Base-by-base conservation (phyloP, 805 yeast species). In the Lipomyces orientalis region DNA sequence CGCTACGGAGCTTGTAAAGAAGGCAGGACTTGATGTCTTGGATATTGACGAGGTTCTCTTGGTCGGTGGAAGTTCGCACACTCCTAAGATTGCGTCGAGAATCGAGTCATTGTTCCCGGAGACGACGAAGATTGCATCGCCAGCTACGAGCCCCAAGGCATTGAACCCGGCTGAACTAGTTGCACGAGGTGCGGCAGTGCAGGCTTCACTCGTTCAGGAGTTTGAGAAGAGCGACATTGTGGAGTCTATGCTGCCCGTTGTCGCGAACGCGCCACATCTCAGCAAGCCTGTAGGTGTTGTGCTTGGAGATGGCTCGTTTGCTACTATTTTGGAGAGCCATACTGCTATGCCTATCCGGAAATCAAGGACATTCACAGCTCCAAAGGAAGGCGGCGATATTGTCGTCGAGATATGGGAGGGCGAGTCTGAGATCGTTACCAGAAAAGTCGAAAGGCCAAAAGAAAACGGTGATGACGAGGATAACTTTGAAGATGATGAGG, bases 171-270 rank as follows among this genome's bases (percentile, higher is more conserved):
- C 91, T 76, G 98, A 95, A 83, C 84, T 93, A 76, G 83, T 90
- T 72, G 88, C 97, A 72, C 89, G 96, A 77, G 99, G 99, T 81
- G 96, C 97, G 67, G 97, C 98, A 71, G 85, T 94, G 78, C 98
- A 95, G 85, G 99, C 97, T 61, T 87, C 97, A 51, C 77, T 87
- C 69, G 83, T 94, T 75, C 82, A 90, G 71, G 94, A 90, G 75
- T 83, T 87, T 66, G 96, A 91, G 75, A 95, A 89, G 76, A 83
- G 89, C 75, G 82, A 84, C 59, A 68, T 71, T 62, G 69, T 64
- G 52, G 97, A 92, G 81, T 88, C 95, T 66, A 82, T 88, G 74
- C 90, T 90, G 80, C 95, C 96, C 37, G 86, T 90, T 67, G 90
- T 93, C 69, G 84, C 92, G 74, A 90, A 90, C 84, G 93, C 97